These are phyloP conservation scores for Xylariaceae sp. DNA, from an alignment of 2,329 filamentous ascomycete species.

Conservation along the genomic window DNA sequence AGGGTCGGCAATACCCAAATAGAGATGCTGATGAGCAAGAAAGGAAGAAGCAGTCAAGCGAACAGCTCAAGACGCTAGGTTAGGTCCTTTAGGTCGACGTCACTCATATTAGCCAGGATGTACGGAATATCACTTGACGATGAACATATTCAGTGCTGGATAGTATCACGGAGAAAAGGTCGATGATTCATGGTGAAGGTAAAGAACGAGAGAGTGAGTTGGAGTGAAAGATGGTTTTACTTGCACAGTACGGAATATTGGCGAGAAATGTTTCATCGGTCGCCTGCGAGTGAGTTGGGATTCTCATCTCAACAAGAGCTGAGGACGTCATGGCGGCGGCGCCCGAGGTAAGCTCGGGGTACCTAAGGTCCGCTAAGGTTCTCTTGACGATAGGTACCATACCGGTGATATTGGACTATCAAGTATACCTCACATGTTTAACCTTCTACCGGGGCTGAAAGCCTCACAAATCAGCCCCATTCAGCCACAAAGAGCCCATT, in stretches of 20 bases:
- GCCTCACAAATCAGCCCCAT: too few species aligned
- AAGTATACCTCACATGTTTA: too few species aligned
- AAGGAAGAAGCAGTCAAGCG: background rate
- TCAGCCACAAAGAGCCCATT: too few species aligned
- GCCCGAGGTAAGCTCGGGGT: background rate
- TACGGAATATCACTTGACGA: background rate
- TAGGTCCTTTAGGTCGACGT: background rate
- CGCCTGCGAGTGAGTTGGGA: background rate
- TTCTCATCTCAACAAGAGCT: background rate
- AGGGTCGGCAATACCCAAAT: background rate
- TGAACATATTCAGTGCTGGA: background rate
- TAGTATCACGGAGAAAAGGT: background rate
- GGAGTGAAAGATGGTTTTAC: background rate
- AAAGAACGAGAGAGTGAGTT: background rate
- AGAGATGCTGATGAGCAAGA: background rate
- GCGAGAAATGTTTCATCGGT: background rate
- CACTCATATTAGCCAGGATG: background rate
- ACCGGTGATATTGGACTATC: background rate
- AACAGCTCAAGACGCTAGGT: background rate
- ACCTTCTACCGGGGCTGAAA: too few species aligned
- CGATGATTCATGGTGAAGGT: background rate
- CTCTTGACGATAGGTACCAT: background rate
- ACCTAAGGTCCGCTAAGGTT: background rate
- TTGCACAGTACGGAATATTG: background rate
- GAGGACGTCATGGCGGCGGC: background rate